Percentiles rank a stretch among this genome's conserved stretches.
Conservation (phyloP, 192 early-diverging fungal genomes). For the Linnemannia elongata region DNA sequence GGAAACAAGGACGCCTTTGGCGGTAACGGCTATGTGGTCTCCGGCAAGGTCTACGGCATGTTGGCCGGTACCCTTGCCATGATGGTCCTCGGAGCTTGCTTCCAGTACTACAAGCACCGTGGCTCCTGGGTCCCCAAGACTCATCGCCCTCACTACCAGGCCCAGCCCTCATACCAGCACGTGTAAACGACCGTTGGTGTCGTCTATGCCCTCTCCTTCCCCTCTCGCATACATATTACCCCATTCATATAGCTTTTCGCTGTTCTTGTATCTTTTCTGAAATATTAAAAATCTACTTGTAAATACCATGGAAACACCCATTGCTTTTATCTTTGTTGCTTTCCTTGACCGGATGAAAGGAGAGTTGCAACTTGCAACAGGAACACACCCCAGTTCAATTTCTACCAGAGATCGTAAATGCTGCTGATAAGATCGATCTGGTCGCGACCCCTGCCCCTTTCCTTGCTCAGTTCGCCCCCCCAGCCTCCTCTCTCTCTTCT, state of each 20-base stretch:
- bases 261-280: not conserved
- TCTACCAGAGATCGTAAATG: not conserved
- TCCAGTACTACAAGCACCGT: constrained; percentile 70
- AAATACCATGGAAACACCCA: not conserved
- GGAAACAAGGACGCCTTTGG: constrained; percentile 27
- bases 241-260: not conserved
- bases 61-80: constrained; percentile 76
- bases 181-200: constrained; percentile 14
- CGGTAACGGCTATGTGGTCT: constrained; percentile 61
- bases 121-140: constrained; percentile 52
- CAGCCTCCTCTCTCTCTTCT: not conserved
- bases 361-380: not conserved
- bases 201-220: not conserved
- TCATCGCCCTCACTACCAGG: constrained; percentile 39
- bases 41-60: constrained; percentile 77
- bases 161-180: constrained; percentile 40
- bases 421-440: not conserved
- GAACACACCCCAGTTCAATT: not conserved
- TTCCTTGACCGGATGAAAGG: not conserved
- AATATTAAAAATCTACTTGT: constrained; percentile 12
- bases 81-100: constrained; percentile 73
- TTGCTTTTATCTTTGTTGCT: no score
- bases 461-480: no score
- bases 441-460: not conserved
- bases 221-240: constrained; percentile 2